Evolutionary conservation across 176 grass and related monocot genomes (phyloP), one percentile per base, ranked within the genome.

Genomic region (Urochloa ruziziensis): DNA sequence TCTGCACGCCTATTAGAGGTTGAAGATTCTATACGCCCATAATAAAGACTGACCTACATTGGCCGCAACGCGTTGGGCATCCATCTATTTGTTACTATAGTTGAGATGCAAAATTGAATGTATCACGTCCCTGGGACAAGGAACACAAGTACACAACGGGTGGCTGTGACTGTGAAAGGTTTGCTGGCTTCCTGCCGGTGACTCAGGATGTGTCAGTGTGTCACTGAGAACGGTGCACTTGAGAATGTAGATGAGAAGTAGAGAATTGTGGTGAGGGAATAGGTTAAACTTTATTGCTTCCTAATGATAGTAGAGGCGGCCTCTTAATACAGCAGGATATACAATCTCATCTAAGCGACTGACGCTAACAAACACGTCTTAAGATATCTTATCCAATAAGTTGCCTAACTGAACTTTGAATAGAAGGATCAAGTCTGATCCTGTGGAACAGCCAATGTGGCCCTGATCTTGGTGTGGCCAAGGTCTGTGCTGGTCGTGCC

Each of bases 1-100:
- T 28, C 44, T 42, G 21, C 36, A 42, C 37, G 25, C 21, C 64
- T 68, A 12, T 42, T 23, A 25, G 66, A 69, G 37, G 66, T 25
- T 69, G 37, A 69, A 69, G 10, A 27, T 25, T 70, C 18, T 37
- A 16, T 70, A 46, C 17, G n/a, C 12, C 24, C n/a, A 9, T 33
- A 51, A 27, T 48, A 35, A 40, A 13, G 13, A 9, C 1, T 27
- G 53, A 51, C 61, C 37, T 39, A 78, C 53, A 77, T 70, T 2
- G 13, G 35, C 53, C 30, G 30, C 32, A 53, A 24, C 1, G 23
- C 6, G 15, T 62, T 1, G 0, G 48, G 53, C 32, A 76, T 61
- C 17, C 86, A 77, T 9, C 72, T 82, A 62, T 54, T 77, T 62
- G 25, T 43, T 17, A 44, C 9, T 73, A 28, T 56, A 58, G 44